phyloP scores from a whole-genome alignment of 108 stramenopile species.

The Pseudonitzschia multistriata region DNA sequence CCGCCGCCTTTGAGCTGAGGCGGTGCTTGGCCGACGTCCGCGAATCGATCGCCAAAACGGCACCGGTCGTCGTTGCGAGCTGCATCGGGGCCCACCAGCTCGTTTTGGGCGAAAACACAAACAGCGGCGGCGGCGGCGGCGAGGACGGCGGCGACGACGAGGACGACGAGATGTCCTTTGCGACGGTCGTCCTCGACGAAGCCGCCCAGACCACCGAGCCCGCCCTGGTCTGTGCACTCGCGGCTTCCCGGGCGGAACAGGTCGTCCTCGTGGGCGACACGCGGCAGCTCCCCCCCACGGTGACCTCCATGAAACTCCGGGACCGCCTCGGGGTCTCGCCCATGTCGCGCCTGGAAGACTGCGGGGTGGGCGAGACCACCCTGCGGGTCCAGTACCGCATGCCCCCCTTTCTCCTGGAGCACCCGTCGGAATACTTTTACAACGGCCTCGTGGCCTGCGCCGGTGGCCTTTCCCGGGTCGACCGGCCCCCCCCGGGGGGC shows the following conservation, averaged over 20 bases:
- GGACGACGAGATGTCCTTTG: slow-evolving; percentile 22
- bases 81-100: slow-evolving; percentile 73
- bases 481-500: slow-evolving; percentile 35
- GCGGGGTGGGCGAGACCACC: slow-evolving; percentile 41
- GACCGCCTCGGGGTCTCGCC: slow-evolving; percentile 59
- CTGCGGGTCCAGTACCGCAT: slow-evolving; percentile 65
- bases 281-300: slow-evolving; percentile 68
- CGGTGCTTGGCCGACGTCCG: slow-evolving; percentile 38
- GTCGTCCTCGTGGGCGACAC: slow-evolving; percentile 73
- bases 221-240: slow-evolving; percentile 60
- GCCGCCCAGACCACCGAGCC: slow-evolving; percentile 77
- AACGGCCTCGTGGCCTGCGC: slow-evolving; percentile 48
- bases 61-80: slow-evolving; percentile 66
- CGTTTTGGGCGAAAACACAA: slow-evolving; percentile 11
- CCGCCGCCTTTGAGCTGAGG: slow-evolving; percentile 36
- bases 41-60: slow-evolving; percentile 35
- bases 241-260: slow-evolving; percentile 55
- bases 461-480: neutral
- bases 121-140: slow-evolving; percentile 1
- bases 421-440: slow-evolving; percentile 71
- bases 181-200: slow-evolving; percentile 69
- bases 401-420: slow-evolving; percentile 51
- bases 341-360: slow-evolving; percentile 62
- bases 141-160: neutral
- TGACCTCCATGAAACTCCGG: slow-evolving; percentile 41